Base-by-base conservation (phyloP, 2,329 filamentous ascomycete genomes). In the Ophiostoma novo-ulmi region DNA sequence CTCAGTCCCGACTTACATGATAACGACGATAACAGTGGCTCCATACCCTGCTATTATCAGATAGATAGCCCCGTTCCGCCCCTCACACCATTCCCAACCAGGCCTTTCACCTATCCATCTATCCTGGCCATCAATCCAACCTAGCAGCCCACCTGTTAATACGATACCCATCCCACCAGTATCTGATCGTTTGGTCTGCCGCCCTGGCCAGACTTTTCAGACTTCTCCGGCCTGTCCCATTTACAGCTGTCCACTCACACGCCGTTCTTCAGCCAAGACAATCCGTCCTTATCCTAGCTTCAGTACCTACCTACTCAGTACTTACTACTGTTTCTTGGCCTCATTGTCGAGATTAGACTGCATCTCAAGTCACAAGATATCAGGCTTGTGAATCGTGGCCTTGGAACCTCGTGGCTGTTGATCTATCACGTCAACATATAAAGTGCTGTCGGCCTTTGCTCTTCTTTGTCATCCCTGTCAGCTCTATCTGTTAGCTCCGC, bases 1-100 rank as follows among this genome's bases (percentile, higher is more conserved):
- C 58, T 61, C 26, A 31, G 26, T 63, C 22, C 26, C 58, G 58
- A 63, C 58, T 63, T 35, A 63, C 58, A 63, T 63, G 58, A 63
- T 63, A 63, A 63, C 22, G 26, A 17, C 44, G 13, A 31, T 31
- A 31, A 31, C 31, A 31, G 31, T 31, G 26, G n/a, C 58, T 61
- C 58, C 58, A 63, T 63, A 63, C 48, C 48, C 58, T 63, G 58
- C 26, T 63, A 17, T 22, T 36, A 35, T 58, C 52, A 58, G 26
- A 58, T 58, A 58, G 26, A 58, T 58, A 58, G 52, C 26, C 58
- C 26, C 58, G 4, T 63, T 26, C 26, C 58, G 58, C 58, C 58
- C 58, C 58, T 63, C 58, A 31, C 22, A 20, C 26, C 58, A 14
- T 26, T 63, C 58, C 58, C 26, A 35, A 35, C 58, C 58, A 63